Base-by-base conservation (phyloP, 768 basidiomycete genomes). In the Termitomyces sp. region DNA sequence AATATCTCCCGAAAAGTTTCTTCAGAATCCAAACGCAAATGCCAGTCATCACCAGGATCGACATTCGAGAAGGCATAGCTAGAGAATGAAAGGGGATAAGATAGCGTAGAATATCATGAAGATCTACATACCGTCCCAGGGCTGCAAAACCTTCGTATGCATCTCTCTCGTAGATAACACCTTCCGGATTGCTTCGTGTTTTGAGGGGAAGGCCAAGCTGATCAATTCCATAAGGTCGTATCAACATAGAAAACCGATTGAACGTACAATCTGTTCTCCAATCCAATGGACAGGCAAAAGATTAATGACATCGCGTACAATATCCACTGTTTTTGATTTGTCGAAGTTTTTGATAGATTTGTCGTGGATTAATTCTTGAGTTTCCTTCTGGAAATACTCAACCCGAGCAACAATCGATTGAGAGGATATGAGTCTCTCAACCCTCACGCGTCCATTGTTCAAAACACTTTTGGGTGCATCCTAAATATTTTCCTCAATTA, bases 251-350 rank as follows among this genome's bases (percentile, higher is more conserved):
- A 8, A 38, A 32, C 13, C n/a, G 13, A 58, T 6, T 22, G 45
- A 35, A 71, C 85, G 62, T 59, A 88, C 88, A 57, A 88, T 70
- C 54, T 80, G 66, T 33, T 80, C 73, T 10, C 79, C 78, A 30
- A 85, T 74, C 86, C 85, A 90, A 58, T 81, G 75, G 5, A 86
- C 68, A 0, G 88, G 82, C 40, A 87, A 58, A 28, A 77, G 65
- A 60, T 90, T 86, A 64, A 87, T 79, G 22, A 90, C 87, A 61
- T 90, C 85, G 43, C 73, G 73, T 7, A 90, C 79, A 38, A 90
- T 77, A 65, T 91, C 86, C 22, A 89, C 67, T 51, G 68, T 75
- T 33, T 61, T 70, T 18, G 60, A 56, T 16, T 54, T 49, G 16
- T 68, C 61, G 6, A 69, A 73, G 14, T 68, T 66, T 32, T 70